These are phyloP conservation scores for Botrytis cinerea DNA, from an alignment of 2,329 filamentous ascomycete species.

Conservation along the genomic window DNA sequence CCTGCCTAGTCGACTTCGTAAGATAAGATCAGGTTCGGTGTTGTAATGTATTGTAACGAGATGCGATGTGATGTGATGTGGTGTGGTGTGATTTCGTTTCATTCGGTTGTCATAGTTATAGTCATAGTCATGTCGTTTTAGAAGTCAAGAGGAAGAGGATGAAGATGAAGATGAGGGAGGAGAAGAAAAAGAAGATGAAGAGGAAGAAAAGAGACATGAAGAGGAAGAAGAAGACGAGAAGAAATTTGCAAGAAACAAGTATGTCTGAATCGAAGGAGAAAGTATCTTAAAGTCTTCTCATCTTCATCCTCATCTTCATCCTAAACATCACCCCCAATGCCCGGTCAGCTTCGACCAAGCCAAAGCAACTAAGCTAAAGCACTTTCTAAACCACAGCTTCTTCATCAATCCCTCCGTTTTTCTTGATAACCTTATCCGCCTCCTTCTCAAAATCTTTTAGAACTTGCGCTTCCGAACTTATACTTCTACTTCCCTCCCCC, in stretches of 20 bases:
- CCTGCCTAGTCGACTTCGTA: too few relatives aligned
- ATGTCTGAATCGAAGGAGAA: background rate
- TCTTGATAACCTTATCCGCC: background rate
- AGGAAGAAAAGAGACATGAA: background rate
- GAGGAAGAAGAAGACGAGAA: background rate
- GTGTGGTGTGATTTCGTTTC: too few relatives aligned
- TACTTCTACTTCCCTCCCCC: background rate
- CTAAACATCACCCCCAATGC: background rate
- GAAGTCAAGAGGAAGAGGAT: too few relatives aligned
- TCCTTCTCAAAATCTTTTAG: background rate
- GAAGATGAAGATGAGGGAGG: too few relatives aligned
- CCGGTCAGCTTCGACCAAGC: background rate
- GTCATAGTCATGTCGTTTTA: too few relatives aligned
- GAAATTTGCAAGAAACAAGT: background rate
- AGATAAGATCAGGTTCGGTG: too few relatives aligned
- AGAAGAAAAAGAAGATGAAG: background rate
- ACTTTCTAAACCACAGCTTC: background rate
- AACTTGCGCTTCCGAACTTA: background rate
- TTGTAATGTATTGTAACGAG: too few relatives aligned
- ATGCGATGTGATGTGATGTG: too few relatives aligned
- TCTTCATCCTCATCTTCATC: background rate
- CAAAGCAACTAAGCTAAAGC: background rate
- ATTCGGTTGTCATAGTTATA: too few relatives aligned
- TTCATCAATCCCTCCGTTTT: background rate
- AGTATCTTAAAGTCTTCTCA: background rate